These are phyloP conservation scores for Triticum aestivum DNA, from an alignment of 176 grass and related monocot species.

Conservation along the genomic window IWGSC_CS_RefSeq_v2.1 NC_057798.1:726844899-726845398, in stretches of 20 bases:
- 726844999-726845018: not conserved
- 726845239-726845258: not conserved
- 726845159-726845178: not conserved
- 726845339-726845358: not conserved
- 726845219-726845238: not conserved
- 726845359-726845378: not conserved
- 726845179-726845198: no score
- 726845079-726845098: not conserved
- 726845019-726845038: not conserved
- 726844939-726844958: not conserved
- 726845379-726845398: not conserved
- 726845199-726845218: no score
- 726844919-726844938: not conserved
- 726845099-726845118: not conserved
- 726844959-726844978: not conserved
- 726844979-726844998: not conserved
- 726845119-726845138: not conserved
- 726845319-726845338: not conserved
- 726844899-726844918: no score
- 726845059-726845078: not conserved
- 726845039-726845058: not conserved
- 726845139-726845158: not conserved
- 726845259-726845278: not conserved
- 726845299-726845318: not conserved
- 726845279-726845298: not conserved